Base-by-base conservation (phyloP, 202 grass and related monocot genomes). In the Schoenoplectus tabernaemontani region DNA sequence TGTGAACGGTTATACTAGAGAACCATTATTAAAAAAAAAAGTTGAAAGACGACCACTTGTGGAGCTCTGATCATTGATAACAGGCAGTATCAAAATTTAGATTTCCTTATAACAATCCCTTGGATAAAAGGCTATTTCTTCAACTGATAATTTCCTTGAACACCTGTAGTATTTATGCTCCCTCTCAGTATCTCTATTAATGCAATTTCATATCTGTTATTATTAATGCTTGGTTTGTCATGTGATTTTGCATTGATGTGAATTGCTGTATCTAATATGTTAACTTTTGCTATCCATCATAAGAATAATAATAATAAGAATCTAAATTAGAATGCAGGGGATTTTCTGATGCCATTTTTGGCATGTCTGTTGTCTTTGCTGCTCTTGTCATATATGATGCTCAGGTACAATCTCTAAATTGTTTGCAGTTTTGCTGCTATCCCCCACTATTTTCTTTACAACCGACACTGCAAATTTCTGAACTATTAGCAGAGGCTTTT, bases 331-430 rank as follows among this genome's bases (percentile, higher is more conserved):
- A 84, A 57, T 82, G 68, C 89, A 98, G 91, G 91, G 91, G 95
- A 17, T 87, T 98, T 78, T 88, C 88, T 43, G 95, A 98, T 63
- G 89, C 89, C 7, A 83, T 98, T 71, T 98, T 98, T 1, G 95
- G 95, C 78, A 94, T 98, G 95, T 89, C 89, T 1, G 78, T 92
- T 44, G 86, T 98, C n/a, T 89, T 98, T 87, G 89, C 95, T 33
- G 88, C 86, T 8, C 82, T 98, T 63, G 86, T 98, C n/a, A 98
- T 98, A 89, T 98, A 94, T 67, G 95, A 98, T 80, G 86, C 95
- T 30, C 91, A 98, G 91, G 95, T 98, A 89, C 10, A 43, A 5
- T 32, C 24, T 24, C 15, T 30, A 54, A 15, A 75, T 16, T 50
- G 11, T 34, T n/a, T 79, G 17, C 5, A n/a, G n/a, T n/a, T n/a